These are phyloP conservation scores for Solanum raphanifolium DNA, from an alignment of 257 asterid species.

Conservation along the genomic window DNA sequence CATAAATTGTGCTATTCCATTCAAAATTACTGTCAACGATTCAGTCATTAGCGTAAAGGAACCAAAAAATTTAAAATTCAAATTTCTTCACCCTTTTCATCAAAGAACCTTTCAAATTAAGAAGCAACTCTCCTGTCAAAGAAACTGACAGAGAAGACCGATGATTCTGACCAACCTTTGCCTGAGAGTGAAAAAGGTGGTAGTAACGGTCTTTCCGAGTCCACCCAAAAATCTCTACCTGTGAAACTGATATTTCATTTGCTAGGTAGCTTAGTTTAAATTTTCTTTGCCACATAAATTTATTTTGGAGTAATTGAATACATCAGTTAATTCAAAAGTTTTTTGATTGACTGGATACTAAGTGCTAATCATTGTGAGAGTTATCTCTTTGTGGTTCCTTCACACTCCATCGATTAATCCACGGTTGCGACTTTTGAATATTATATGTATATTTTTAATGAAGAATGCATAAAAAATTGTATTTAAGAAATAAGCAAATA, in stretches of 20 bases:
- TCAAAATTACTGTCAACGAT: too few species aligned
- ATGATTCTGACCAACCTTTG: constrained; percentile 29
- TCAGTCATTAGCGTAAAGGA: too few species aligned
- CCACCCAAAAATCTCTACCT: constrained; percentile 50
- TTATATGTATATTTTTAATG: background rate
- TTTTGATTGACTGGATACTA: background rate
- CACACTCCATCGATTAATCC: background rate
- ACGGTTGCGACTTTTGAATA: background rate
- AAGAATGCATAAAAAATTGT: background rate
- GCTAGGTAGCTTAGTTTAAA: too few species aligned
- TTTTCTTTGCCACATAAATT: too few species aligned
- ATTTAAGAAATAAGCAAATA: background rate
- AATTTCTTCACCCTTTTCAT: too few species aligned
- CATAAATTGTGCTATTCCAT: too few species aligned
- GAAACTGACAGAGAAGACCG: constrained; percentile 16
- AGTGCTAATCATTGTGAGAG: background rate
- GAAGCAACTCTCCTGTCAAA: constrained; percentile 38
- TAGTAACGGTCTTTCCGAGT: constrained; percentile 31
- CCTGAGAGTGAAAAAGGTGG: background rate
- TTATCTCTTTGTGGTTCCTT: background rate
- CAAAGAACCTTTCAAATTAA: too few species aligned
- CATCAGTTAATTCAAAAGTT: background rate
- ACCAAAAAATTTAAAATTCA: too few species aligned
- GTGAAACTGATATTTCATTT: constrained; percentile 17
- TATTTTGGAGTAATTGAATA: background rate